Percentiles rank a stretch among this genome's conserved stretches.
phyloP scores from a whole-genome alignment of 2,329 filamentous ascomycete species.

The Coniochaeta ligniaria region DNA sequence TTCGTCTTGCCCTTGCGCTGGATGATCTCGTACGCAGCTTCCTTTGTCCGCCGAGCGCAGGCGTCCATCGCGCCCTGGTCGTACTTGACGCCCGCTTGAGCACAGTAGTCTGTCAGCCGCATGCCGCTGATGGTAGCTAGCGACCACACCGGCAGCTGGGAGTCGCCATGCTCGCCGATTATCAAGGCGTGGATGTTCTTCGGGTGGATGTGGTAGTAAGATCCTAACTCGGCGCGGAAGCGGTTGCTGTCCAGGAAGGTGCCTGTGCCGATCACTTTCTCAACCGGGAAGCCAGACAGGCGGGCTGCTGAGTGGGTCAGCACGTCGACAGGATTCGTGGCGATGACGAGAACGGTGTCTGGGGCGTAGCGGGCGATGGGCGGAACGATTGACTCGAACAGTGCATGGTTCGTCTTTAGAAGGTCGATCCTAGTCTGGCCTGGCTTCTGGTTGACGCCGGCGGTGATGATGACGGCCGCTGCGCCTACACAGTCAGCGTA shows the following conservation, averaged over 20 bases:
- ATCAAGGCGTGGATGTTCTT: constrained; percentile 22
- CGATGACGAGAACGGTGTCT: constrained; percentile 21
- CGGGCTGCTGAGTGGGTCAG: constrained; percentile 19
- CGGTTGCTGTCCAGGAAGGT: constrained; percentile 23
- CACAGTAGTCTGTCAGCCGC: constrained; percentile 17
- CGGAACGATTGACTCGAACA: constrained; percentile 19
- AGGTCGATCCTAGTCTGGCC: constrained; percentile 23
- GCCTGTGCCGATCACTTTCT: constrained; percentile 22
- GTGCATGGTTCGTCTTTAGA: constrained; percentile 20
- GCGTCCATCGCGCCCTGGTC: constrained; percentile 16
- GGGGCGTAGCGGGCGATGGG: constrained; percentile 18
- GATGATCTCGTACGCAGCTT: constrained; percentile 24
- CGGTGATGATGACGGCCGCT: constrained; percentile 23
- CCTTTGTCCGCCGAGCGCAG: constrained; percentile 15
- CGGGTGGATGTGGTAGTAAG: constrained; percentile 18
- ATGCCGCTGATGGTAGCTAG: constrained; percentile 21
- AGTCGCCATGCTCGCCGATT: constrained; percentile 24
- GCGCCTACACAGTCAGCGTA: constrained; percentile 20
- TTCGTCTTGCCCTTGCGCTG: constrained; percentile 23
- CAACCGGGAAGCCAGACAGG: constrained; percentile 20
- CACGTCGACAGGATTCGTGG: constrained; percentile 24
- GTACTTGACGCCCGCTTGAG: constrained; percentile 13
- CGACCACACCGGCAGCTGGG: constrained; percentile 23
- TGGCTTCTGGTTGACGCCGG: constrained; percentile 24
- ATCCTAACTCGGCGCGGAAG: constrained; percentile 19